Conservation (phyloP, 768 basidiomycete genomes). For the Auricularia sp. region DNA sequence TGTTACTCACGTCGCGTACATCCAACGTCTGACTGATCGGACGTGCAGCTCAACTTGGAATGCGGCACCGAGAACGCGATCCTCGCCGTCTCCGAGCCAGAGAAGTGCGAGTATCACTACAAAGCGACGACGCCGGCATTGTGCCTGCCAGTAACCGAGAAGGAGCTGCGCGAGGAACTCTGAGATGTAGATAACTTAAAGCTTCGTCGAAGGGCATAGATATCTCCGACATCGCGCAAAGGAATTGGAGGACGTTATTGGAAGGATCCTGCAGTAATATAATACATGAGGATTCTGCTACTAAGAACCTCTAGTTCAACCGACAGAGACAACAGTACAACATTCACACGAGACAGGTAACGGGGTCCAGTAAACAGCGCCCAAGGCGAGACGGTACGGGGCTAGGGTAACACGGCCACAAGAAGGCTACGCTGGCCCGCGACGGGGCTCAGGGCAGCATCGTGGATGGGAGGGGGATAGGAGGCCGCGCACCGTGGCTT, state of each 20-base stretch:
- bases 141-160: slow-evolving; percentile 47
- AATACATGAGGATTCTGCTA: not conserved
- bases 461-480: too few species aligned
- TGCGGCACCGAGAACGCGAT: slow-evolving; percentile 84
- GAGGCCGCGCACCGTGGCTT: not conserved
- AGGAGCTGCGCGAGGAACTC: slow-evolving; percentile 26
- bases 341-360: not conserved
- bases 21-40: slow-evolving; percentile 4
- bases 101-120: slow-evolving; percentile 93
- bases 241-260: not conserved
- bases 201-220: too few species aligned
- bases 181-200: slow-evolving; percentile 6
- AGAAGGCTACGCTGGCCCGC: too few species aligned
- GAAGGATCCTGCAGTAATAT: not conserved
- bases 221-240: too few species aligned
- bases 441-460: too few species aligned
- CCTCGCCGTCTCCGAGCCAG: slow-evolving; percentile 71
- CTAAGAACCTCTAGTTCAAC: not conserved
- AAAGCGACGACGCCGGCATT: slow-evolving; percentile 79
- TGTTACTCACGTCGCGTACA: not conserved
- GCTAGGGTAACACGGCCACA: not conserved
- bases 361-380: not conserved
- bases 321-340: not conserved
- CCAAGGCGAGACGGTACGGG: not conserved
- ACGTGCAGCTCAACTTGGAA: slow-evolving; percentile 55